Evolutionary conservation across 805 yeast genomes (phyloP).

Genomic region (Ogataea salicorniae): DNA sequence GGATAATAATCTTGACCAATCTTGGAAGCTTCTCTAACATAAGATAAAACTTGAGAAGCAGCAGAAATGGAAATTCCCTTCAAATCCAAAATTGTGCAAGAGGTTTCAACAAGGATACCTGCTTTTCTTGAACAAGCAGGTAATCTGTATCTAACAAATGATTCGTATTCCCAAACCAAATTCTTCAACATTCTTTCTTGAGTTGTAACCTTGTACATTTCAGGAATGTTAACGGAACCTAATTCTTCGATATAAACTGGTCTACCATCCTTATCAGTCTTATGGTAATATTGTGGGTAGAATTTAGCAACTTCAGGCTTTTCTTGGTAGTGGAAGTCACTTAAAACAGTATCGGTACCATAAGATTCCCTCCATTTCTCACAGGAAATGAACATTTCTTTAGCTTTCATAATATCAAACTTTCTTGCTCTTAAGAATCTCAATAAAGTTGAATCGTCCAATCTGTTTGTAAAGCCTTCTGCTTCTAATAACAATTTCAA

Average conservation of each 20-base stretch:
- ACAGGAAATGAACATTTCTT: constrained; percentile 77
- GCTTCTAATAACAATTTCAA: constrained; percentile 54
- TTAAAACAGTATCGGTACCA: constrained; percentile 81
- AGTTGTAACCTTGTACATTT: constrained; percentile 89
- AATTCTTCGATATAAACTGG: constrained; percentile 93
- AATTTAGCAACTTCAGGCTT: constrained; percentile 82
- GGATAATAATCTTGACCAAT: constrained; percentile 98
- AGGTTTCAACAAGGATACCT: constrained; percentile 81
- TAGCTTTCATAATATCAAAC: constrained; percentile 77
- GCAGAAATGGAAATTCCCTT: constrained; percentile 86
- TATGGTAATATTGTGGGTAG: constrained; percentile 97
- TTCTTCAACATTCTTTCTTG: constrained; percentile 95
- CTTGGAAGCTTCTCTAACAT: constrained; percentile 87
- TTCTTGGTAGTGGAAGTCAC: constrained; percentile 89
- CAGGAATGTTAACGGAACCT: constrained; percentile 83
- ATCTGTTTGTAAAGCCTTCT: constrained; percentile 66
- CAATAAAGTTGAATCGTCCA: constrained; percentile 79
- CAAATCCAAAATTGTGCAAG: constrained; percentile 92
- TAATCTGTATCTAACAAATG: constrained; percentile 74
- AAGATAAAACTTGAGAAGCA: constrained; percentile 79
- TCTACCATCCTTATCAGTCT: constrained; percentile 94
- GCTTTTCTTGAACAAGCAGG: constrained; percentile 90
- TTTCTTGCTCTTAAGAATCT: constrained; percentile 94
- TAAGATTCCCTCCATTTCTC: constrained; percentile 88
- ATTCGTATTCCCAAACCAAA: constrained; percentile 96